Evolutionary conservation across 1,284 basidiomycete species (phyloP).

Genomic region (Austropuccinia psidii): DNA sequence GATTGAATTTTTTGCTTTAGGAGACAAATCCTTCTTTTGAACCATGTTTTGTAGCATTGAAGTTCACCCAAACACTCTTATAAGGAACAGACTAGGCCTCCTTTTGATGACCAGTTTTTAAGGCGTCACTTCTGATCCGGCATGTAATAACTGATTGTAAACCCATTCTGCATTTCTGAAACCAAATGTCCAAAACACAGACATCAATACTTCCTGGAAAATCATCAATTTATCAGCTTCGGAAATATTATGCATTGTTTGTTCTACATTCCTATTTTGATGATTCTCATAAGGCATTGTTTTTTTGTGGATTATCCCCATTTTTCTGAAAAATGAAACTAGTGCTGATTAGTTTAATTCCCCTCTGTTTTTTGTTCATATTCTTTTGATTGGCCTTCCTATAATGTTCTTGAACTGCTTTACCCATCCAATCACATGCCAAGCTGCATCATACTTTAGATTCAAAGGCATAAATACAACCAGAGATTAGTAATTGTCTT

Average conservation of each 20-base stretch:
- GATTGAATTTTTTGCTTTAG: no score
- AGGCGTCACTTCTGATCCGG: neutral
- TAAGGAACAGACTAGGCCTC: neutral
- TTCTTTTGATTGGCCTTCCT: no score
- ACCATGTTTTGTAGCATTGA: neutral
- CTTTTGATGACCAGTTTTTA: neutral
- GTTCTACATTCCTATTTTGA: neutral
- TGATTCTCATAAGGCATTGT: neutral
- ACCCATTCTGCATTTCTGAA: neutral
- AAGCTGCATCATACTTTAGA: no score
- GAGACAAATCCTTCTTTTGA: no score
- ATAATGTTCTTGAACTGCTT: no score
- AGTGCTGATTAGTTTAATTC: no score
- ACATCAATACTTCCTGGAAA: neutral
- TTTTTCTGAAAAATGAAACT: no score
- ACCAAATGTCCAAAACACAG: neutral
- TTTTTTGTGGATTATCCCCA: no score
- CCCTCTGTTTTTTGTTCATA: no score
- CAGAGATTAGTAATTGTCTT: no score
- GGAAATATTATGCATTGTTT: neutral
- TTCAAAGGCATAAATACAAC: no score
- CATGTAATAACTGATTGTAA: neutral
- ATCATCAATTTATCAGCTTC: neutral
- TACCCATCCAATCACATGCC: no score
- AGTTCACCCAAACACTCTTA: neutral